A percentile compares a stretch with the other conserved stretches of the same genome.
These are phyloP conservation scores for Borealophlyctis nickersoniae DNA, from an alignment of 192 early-diverging fungal species.

Conservation along the genomic window DNA sequence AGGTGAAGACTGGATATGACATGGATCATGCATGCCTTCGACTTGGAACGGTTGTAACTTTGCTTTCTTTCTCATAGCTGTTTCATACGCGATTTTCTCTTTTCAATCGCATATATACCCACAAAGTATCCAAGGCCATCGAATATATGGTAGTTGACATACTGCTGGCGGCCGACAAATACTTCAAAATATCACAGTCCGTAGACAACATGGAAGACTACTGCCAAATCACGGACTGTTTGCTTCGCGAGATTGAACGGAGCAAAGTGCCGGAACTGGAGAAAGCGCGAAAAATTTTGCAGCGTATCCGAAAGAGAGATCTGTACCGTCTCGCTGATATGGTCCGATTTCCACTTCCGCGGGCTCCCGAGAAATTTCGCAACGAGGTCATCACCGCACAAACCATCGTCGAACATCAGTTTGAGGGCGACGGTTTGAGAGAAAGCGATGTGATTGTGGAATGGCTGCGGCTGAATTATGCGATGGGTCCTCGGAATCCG, in stretches of 20 bases:
- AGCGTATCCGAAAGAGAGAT: constrained; percentile 72
- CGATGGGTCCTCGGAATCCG: constrained; percentile 83
- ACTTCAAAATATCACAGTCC: constrained; percentile 53
- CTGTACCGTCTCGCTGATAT: constrained; percentile 68
- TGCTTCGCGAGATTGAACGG: constrained; percentile 59
- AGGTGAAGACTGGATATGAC: constrained; percentile 4
- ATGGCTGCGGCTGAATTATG: constrained; percentile 71
- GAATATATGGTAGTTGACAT: constrained; percentile 92
- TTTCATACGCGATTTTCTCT: not conserved
- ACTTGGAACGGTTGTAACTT: not conserved
- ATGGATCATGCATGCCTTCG: not conserved
- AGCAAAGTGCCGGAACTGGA: constrained; percentile 44
- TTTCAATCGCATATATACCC: constrained; percentile 75
- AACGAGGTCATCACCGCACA: constrained; percentile 22
- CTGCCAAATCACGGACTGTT: constrained; percentile 75
- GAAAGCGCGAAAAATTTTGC: constrained; percentile 66
- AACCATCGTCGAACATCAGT: constrained; percentile 62
- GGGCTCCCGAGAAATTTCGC: constrained; percentile 2
- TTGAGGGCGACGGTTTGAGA: constrained; percentile 54
- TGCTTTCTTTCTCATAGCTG: too few species aligned
- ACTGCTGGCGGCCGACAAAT: constrained; percentile 73
- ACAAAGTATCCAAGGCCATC: constrained; percentile 66
- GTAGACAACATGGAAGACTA: constrained; percentile 68
- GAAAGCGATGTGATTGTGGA: constrained; percentile 75
- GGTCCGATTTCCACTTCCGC: constrained; percentile 16